Evolutionary conservation across 2,329 filamentous ascomycete species (phyloP), one percentile per base, ranked within the genome.

Genomic region (Beauveria caledonica): DNA sequence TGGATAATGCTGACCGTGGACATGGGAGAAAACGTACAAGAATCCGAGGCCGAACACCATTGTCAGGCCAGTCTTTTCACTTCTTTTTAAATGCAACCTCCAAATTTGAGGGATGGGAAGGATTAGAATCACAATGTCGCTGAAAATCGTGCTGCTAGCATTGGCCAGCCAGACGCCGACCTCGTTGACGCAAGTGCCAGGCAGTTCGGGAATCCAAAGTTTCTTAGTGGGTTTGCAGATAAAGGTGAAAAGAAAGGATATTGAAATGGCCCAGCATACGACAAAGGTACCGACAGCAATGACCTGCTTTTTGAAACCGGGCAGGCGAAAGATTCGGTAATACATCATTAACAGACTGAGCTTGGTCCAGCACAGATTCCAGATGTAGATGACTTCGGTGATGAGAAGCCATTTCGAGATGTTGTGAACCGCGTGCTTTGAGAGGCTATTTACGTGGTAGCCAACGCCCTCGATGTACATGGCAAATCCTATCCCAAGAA

Each of bases 321-420:
- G 69, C 5, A 76, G 69, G 21, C 71, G 76, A 66, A 82, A 82
- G 63, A 82, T 79, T 65, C 78, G 78, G 65, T 74, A 75, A 70
- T 81, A 82, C 77, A 82, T 80, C 46, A 80, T 68, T 49, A 83
- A 65, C 23, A 82, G 70, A 55, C 75, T 76, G 15, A 80, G 59
- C 64, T 81, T 83, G n/a, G 78, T 78, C 69, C 78, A 74, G 44
- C 74, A 76, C 3, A 80, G 68, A 33, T 77, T 79, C 65, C 73
- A 79, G 27, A 72, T 75, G 64, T 80, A 80, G 44, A 80, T 68
- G 59, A 79, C 71, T 65, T 80, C 78, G 23, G 75, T 77, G 11
- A 77, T 74, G 13, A 81, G 66, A 6, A 81, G 72, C 66, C 76
- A 74, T 67, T 81, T 78, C 13, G 74, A 73, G 69, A 78, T 75